Evolutionary conservation across 1,284 basidiomycete genomes (phyloP).

Genomic region (Athelia sp.): DNA sequence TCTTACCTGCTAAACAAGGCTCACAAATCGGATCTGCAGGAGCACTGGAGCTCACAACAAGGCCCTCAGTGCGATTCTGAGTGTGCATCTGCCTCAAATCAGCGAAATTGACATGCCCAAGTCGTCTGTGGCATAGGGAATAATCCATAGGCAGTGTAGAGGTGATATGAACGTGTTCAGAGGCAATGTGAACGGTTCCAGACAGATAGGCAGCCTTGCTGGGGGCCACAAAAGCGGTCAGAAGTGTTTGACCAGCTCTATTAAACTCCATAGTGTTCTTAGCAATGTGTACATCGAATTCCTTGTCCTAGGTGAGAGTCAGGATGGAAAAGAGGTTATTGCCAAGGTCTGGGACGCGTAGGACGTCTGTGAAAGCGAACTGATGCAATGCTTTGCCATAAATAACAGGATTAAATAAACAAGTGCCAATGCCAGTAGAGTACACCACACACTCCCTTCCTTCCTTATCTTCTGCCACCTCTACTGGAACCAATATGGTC

Average conservation of each 20-base stretch:
- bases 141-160: conserved; percentile 11
- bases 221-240: background rate
- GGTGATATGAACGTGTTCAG: background rate
- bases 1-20: conserved; percentile 24
- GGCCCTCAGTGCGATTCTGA: conserved; percentile 4
- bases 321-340: conserved; percentile 8
- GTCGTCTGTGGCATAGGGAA: conserved; percentile 13
- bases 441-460: conserved; percentile 9
- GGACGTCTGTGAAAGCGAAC: conserved; percentile 1
- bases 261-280: conserved; percentile 7
- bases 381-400: conserved; percentile 3
- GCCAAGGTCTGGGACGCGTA: conserved; percentile 7
- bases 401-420: conserved; percentile 14
- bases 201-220: background rate
- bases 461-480: conserved; percentile 14
- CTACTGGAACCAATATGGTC: conserved; percentile 10
- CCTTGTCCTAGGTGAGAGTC: background rate
- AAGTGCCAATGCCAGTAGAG: conserved; percentile 16
- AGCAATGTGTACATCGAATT: conserved; percentile 10
- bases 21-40: conserved; percentile 21
- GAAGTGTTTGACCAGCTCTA: background rate
- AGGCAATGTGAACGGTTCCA: background rate
- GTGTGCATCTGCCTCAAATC: background rate
- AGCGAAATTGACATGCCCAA: conserved; percentile 9
- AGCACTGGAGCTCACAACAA: background rate